Conservation (phyloP, 164 flowering plant genomes). For the Kalanchoe fedtschenkoi region DNA sequence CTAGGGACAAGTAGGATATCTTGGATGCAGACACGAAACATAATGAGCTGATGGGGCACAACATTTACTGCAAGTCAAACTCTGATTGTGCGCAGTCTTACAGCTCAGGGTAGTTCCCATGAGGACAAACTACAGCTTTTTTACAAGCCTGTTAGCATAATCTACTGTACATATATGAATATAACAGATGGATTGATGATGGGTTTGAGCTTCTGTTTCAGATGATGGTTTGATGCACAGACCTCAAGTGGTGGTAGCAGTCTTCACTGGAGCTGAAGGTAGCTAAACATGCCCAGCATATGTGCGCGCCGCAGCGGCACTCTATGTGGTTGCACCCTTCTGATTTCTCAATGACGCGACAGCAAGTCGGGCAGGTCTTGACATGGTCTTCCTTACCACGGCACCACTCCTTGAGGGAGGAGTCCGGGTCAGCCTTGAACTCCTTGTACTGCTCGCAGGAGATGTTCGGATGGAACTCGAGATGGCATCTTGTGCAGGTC, state of each 20-base stretch:
- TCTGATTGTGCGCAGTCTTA: too few relatives aligned
- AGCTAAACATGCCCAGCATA: conserved; percentile 88
- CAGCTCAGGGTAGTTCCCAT: too few relatives aligned
- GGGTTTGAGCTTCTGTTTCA: too few relatives aligned
- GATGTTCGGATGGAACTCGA: conserved; percentile 67
- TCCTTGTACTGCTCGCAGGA: conserved; percentile 66
- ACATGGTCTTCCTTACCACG: conserved; percentile 72
- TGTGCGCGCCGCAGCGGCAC: conserved; percentile 75
- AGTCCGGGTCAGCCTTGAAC: conserved; percentile 80
- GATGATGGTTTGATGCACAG: conserved; percentile 37
- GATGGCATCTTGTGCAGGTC: conserved; percentile 75
- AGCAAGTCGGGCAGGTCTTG: conserved; percentile 65
- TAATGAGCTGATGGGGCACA: too few relatives aligned
- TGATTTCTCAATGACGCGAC: conserved; percentile 65
- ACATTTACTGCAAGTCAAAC: too few relatives aligned
- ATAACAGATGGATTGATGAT: too few relatives aligned
- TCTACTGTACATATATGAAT: too few relatives aligned
- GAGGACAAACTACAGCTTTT: too few relatives aligned
- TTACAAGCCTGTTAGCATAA: too few relatives aligned
- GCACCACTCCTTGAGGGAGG: conserved; percentile 68
- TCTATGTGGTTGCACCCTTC: conserved; percentile 93
- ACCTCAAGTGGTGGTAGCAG: conserved; percentile 67
- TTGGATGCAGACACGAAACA: too few relatives aligned
- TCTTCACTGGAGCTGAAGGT: conserved; percentile 39
- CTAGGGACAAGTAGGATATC: too few relatives aligned